These are phyloP conservation scores for Auricularia cornea DNA, from an alignment of 768 basidiomycete species.

Conservation along the genomic window DNA sequence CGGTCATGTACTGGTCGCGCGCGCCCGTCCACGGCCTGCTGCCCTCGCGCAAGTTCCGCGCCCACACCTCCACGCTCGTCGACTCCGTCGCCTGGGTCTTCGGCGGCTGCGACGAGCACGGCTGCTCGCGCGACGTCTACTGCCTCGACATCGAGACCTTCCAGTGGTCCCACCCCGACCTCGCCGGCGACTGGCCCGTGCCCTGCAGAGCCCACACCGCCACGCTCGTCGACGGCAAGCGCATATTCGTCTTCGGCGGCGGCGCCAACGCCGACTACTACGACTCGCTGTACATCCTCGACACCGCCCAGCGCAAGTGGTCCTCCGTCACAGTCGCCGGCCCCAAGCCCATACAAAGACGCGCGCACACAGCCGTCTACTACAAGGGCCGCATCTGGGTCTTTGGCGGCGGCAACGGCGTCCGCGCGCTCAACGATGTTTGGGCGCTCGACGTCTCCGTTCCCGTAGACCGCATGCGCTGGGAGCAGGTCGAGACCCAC, in stretches of 20 bases:
- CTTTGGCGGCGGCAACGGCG: slow-evolving; percentile 92
- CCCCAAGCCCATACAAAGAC: slow-evolving; percentile 48
- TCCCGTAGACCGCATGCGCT: slow-evolving; percentile 36
- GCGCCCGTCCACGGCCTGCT: slow-evolving; percentile 69
- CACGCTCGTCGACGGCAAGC: slow-evolving; percentile 64
- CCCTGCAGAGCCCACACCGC: slow-evolving; percentile 85
- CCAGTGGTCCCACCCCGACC: slow-evolving; percentile 78
- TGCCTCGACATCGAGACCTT: slow-evolving; percentile 87
- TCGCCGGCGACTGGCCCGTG: slow-evolving; percentile 68
- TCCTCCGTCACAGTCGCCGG: slow-evolving; percentile 20
- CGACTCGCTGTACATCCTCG: slow-evolving; percentile 73
- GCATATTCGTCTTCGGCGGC: slow-evolving; percentile 79
- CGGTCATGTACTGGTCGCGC: slow-evolving; percentile 78
- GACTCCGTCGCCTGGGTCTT: slow-evolving; percentile 81
- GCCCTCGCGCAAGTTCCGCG: slow-evolving; percentile 63
- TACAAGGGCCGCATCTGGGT: slow-evolving; percentile 68
- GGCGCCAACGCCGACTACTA: slow-evolving; percentile 79
- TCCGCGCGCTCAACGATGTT: slow-evolving; percentile 81
- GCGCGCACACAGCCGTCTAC: slow-evolving; percentile 80
- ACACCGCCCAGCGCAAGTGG: slow-evolving; percentile 69
- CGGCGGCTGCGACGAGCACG: slow-evolving; percentile 80
- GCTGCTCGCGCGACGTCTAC: slow-evolving; percentile 65
- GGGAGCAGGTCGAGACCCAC: slow-evolving; percentile 50
- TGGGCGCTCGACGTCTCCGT: slow-evolving; percentile 71
- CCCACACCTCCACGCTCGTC: slow-evolving; percentile 77